phyloP scores from a whole-genome alignment of 371 early-diverging fungal genomes.

The Syncephalastrum racemosum region DNA sequence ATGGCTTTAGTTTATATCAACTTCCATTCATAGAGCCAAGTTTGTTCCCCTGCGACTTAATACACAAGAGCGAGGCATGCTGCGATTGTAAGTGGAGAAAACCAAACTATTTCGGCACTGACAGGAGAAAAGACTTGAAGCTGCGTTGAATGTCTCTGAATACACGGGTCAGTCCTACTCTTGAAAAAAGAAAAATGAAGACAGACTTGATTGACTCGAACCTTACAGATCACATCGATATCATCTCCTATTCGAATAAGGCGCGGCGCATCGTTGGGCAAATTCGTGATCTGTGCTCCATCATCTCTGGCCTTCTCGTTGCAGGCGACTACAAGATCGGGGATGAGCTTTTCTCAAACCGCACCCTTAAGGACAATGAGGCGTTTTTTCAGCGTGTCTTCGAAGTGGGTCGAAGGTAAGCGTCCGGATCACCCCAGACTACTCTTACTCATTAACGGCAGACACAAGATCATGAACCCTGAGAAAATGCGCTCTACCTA shows the following conservation, averaged over 20 bases:
- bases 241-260: conserved; percentile 82
- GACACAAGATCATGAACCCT: conserved; percentile 97
- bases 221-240: conserved; percentile 85
- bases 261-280: conserved; percentile 88
- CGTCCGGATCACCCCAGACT: neutral
- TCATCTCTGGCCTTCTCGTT: conserved; percentile 86
- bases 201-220: neutral
- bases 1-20: neutral
- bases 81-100: conserved; percentile 63
- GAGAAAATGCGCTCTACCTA: conserved; percentile 95
- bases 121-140: conserved; percentile 63
- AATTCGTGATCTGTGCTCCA: conserved; percentile 91
- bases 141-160: conserved; percentile 88
- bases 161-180: conserved; percentile 34
- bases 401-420: conserved; percentile 90
- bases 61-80: conserved; percentile 81
- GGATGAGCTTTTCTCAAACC: conserved; percentile 79
- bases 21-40: conserved; percentile 57
- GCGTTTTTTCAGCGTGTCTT: conserved; percentile 86
- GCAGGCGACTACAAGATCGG: conserved; percentile 83
- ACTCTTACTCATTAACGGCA: conserved; percentile 7
- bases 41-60: conserved; percentile 91
- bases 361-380: conserved; percentile 78
- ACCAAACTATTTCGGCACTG: neutral
- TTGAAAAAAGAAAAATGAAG: neutral